Percentiles rank a stretch among this genome's conserved stretches.
phyloP scores from a whole-genome alignment of 257 asterid species.

The Jasminum sambac region DNA sequence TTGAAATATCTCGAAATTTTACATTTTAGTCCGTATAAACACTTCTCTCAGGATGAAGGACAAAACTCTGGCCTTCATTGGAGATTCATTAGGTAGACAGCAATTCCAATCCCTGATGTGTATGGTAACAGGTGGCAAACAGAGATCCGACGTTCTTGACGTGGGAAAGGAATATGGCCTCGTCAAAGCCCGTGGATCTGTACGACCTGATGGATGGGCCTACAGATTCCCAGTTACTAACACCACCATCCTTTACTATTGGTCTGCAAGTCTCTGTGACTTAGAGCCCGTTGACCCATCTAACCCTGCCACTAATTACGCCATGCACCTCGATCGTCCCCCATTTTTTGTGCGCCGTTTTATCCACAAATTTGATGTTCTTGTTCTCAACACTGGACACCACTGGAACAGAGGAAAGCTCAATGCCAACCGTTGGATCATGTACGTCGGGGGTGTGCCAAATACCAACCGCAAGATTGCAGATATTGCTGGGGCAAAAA shows the following conservation, averaged over 20 bases:
- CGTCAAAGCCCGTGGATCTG: conserved; percentile 77
- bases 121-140: conserved; percentile 82
- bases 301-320: conserved; percentile 45
- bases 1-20: conserved; percentile 9
- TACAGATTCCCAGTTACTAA: conserved; percentile 73
- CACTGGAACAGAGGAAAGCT: conserved; percentile 95
- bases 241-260: conserved; percentile 83
- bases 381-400: conserved; percentile 89
- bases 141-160: conserved; percentile 67
- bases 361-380: conserved; percentile 60
- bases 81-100: conserved; percentile 93
- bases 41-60: conserved; percentile 61
- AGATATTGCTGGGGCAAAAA: conserved; percentile 62
- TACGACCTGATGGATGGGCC: conserved; percentile 96
- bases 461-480: conserved; percentile 58
- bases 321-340: conserved; percentile 96
- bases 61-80: conserved; percentile 84
- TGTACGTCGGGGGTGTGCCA: conserved; percentile 75
- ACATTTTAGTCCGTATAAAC: neutral
- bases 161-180: conserved; percentile 84
- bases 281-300: conserved; percentile 60
- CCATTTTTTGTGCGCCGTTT: conserved; percentile 67
- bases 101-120: conserved; percentile 97
- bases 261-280: conserved; percentile 94
- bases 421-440: conserved; percentile 75